Evolutionary conservation across 2,329 filamentous ascomycete genomes (phyloP).

Genomic region (Capronia coronata): DNA sequence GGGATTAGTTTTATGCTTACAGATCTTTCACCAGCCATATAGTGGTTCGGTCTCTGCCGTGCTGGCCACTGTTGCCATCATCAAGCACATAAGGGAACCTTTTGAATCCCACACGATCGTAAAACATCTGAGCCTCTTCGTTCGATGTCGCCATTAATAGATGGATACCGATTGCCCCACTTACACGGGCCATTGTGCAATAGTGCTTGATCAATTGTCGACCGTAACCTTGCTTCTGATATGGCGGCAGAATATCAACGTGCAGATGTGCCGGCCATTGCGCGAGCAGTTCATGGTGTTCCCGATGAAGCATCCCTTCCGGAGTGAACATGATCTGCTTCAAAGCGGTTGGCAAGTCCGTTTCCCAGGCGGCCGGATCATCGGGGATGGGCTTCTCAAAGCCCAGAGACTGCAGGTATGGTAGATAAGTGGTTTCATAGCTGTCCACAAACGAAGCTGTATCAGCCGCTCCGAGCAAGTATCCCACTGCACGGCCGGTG

Average conservation of each 20-base stretch:
- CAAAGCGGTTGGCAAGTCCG: constrained; percentile 19
- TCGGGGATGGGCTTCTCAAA: constrained; percentile 15
- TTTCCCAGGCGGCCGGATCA: constrained; percentile 12
- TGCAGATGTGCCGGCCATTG: constrained; percentile 26
- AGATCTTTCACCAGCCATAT: constrained; percentile 23
- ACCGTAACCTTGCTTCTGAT: constrained; percentile 23
- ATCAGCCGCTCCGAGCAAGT: constrained; percentile 20
- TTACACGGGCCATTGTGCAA: constrained; percentile 1
- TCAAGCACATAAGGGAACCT: constrained; percentile 22
- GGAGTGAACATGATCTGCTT: constrained; percentile 22
- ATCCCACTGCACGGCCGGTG: constrained; percentile 22
- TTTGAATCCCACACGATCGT: constrained; percentile 23
- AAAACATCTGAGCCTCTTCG: constrained; percentile 22
- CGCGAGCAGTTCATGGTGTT: constrained; percentile 19
- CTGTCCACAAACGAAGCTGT: constrained; percentile 21
- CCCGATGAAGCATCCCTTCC: constrained; percentile 15
- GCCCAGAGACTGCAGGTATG: constrained; percentile 13
- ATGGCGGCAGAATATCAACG: constrained; percentile 21
- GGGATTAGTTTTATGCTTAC: neutral
- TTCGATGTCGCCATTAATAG: constrained; percentile 25
- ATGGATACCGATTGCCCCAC: constrained; percentile 18
- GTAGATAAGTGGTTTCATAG: constrained; percentile 14
- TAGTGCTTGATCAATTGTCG: constrained; percentile 20
- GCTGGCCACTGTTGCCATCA: constrained; percentile 18
- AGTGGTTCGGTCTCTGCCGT: constrained; percentile 18